phyloP scores from a whole-genome alignment of 805 yeast species.

The Metschnikowia henanensis region DNA sequence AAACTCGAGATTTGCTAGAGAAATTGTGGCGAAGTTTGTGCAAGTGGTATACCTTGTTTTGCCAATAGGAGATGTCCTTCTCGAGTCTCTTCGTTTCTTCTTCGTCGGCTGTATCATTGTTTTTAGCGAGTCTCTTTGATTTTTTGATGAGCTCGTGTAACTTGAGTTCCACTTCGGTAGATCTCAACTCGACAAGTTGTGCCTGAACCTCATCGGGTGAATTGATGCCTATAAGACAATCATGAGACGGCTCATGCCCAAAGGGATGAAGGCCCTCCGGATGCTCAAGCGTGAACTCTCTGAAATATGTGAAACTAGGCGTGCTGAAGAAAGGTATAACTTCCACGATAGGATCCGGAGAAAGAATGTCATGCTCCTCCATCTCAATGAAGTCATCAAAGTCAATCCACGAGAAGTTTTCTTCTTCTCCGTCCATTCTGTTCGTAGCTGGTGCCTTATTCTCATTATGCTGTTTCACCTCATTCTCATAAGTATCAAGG shows the following conservation, averaged over 20 bases:
- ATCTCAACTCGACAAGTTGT: conserved; percentile 33
- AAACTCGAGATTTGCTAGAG: neutral
- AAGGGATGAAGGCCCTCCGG: conserved; percentile 52
- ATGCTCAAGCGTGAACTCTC: conserved; percentile 48
- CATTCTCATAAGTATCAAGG: conserved; percentile 13
- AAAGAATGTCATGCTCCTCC: conserved; percentile 46
- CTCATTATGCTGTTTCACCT: conserved; percentile 5
- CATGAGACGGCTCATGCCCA: conserved; percentile 62
- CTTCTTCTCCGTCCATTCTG: conserved; percentile 19
- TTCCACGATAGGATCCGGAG: conserved; percentile 43
- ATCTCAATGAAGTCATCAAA: conserved; percentile 74
- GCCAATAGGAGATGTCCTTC: conserved; percentile 2
- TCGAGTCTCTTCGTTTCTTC: neutral
- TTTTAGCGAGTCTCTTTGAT: conserved; percentile 1
- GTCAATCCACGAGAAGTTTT: conserved; percentile 63
- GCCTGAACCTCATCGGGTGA: conserved; percentile 59
- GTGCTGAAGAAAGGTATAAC: conserved; percentile 49
- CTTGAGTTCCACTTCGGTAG: conserved; percentile 15
- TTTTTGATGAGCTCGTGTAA: conserved; percentile 15
- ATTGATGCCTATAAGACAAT: conserved; percentile 55
- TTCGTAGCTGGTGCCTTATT: conserved; percentile 1
- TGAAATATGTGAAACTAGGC: conserved; percentile 60
- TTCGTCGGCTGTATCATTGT: neutral
- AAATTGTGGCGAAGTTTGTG: neutral
- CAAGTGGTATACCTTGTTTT: conserved; percentile 2